A percentile compares a stretch with the other conserved stretches of the same genome.
Evolutionary conservation across 1,284 basidiomycete species (phyloP).

Genomic region (Irpex lacteus): DNA sequence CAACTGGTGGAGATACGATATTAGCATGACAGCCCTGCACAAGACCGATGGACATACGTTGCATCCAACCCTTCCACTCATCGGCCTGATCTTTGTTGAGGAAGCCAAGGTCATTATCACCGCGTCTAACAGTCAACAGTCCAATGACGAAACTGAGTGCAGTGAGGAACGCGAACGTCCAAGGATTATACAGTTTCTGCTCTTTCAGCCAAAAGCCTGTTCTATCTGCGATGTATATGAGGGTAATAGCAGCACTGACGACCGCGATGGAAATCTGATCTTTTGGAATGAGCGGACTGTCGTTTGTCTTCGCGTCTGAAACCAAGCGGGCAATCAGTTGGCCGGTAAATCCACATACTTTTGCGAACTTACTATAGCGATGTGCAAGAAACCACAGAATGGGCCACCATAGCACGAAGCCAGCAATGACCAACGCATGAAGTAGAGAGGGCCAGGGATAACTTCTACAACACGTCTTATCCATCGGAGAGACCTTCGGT

Average conservation of each 20-base stretch:
- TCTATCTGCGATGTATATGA: conserved; percentile 79
- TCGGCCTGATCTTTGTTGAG: conserved; percentile 90
- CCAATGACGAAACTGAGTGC: conserved; percentile 57
- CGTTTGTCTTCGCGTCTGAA: conserved; percentile 16
- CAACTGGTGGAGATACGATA: conserved; percentile 51
- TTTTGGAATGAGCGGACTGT: conserved; percentile 36
- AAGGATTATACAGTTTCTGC: conserved; percentile 77
- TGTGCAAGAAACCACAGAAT: conserved; percentile 36
- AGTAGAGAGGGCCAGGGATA: conserved; percentile 68
- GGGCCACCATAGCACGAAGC: conserved; percentile 58
- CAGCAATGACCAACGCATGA: conserved; percentile 57
- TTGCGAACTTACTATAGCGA: conserved; percentile 31
- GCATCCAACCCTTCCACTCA: conserved; percentile 98
- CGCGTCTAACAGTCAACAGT: conserved; percentile 61
- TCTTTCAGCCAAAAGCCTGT: conserved; percentile 85
- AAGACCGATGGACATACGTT: conserved; percentile 51
- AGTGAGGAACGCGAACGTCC: conserved; percentile 62
- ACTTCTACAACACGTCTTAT: conserved; percentile 80
- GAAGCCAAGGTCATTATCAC: conserved; percentile 82
- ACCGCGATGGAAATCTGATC: conserved; percentile 48
- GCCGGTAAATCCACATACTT: neutral
- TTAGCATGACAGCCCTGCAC: neutral
- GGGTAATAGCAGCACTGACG: conserved; percentile 61
- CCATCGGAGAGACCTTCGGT: conserved; percentile 67
- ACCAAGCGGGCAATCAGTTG: neutral